Evolutionary conservation across 257 asterid genomes (phyloP), one percentile per base, ranked within the genome.

Genomic region (Catharanthus roseus): DNA sequence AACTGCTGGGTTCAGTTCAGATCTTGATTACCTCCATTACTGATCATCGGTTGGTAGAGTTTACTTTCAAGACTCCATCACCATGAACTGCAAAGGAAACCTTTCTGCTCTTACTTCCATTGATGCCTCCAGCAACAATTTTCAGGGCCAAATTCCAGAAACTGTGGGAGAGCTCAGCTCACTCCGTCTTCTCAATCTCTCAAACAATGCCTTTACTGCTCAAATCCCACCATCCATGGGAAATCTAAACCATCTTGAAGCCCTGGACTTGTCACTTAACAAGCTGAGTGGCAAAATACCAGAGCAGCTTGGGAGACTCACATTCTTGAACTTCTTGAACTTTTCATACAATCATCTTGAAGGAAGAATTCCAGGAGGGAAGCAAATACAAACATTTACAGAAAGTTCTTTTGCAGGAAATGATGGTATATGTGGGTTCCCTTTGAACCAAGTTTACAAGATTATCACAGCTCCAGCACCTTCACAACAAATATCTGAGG

Each of bases 201-300:
- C 57, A 10, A 44, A 23, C 89, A 85, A 77, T 85, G 96, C 56
- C 80, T 67, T 36, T 67, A 19, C 55, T 2, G 55, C 55, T 23
- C 23, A 49, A 49, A 16, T 19, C 53, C 55, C 23, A 49, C 55
- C 55, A 49, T 49, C 55, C 23, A 3, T 49, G 19, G 55, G 55
- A 16, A 82, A 82, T 3, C 70, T 88, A 72, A n/a, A 24, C 21
- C 75, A 72, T 69, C 91, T 88, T 18, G 89, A 58, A 42, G 85
- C 87, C 0, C 65, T 87, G 61, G 95, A 87, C 77, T 85, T 89
- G 23, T 90, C 96, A 0, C 1, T 0, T 11, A 88, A 88, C 81
- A 41, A 58, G 8, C 78, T 90, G 13, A 63, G 44, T 0, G 90
- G 87, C 15, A 70, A 42, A 61, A 85, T 89, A 38, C 96, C 96